Evolutionary conservation across 2,329 filamentous ascomycete species (phyloP).

Genomic region (Phaeosphaeriaceae sp.): DNA sequence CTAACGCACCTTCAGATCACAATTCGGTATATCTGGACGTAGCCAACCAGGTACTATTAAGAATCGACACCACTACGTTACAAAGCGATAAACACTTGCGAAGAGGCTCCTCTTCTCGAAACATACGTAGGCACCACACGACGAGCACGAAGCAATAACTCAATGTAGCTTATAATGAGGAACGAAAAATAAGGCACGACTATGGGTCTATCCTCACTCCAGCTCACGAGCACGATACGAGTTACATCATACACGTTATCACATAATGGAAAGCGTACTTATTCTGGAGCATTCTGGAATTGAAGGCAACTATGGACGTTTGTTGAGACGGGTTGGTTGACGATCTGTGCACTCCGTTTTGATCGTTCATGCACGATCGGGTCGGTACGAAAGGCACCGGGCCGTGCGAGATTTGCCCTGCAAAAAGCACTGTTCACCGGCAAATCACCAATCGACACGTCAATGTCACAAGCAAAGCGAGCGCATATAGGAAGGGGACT

Average conservation of each 20-base stretch:
- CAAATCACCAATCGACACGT: conserved; percentile 1
- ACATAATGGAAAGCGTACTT: not conserved
- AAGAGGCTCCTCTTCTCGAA: no score
- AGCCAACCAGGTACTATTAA: not conserved
- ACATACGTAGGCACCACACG: not conserved
- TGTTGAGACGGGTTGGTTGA: not conserved
- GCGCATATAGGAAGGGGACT: not conserved
- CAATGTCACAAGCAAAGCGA: not conserved
- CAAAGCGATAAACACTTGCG: no score
- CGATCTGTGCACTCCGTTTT: not conserved
- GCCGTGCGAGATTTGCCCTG: not conserved
- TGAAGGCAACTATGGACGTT: not conserved
- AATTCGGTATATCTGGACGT: not conserved
- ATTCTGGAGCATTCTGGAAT: not conserved
- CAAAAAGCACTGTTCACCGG: not conserved
- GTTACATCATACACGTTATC: not conserved
- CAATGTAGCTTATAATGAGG: not conserved
- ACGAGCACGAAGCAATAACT: not conserved
- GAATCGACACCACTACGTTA: not conserved
- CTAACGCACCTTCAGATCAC: not conserved
- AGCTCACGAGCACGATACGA: not conserved
- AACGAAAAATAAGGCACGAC: not conserved
- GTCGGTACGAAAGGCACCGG: not conserved
- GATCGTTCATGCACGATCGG: not conserved
- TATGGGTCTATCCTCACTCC: not conserved